phyloP scores from a whole-genome alignment of 176 grass and related monocot genomes.

The Saccharum officinarum region DNA sequence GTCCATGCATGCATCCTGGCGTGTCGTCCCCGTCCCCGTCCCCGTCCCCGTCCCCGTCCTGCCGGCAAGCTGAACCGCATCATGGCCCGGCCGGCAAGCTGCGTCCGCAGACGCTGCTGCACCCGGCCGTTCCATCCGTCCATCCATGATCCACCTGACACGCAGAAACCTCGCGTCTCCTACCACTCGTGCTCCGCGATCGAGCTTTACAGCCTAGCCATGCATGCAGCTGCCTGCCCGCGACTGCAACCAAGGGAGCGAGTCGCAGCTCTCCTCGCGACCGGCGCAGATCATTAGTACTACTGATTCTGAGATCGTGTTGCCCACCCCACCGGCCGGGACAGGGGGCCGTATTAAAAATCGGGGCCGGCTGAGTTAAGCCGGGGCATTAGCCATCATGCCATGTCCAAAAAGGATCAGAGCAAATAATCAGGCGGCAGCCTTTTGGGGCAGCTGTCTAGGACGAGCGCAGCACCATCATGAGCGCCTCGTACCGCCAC shows the following conservation, averaged over 20 bases:
- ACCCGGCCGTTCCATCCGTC: neutral
- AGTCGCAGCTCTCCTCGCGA: neutral
- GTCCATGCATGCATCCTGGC: conserved; percentile 15
- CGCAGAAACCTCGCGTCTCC: neutral
- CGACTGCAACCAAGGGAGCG: neutral
- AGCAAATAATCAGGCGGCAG: conserved; percentile 40
- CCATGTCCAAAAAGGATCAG: conserved; percentile 64
- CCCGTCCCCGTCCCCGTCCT: neutral
- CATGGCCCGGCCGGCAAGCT: conserved; percentile 12
- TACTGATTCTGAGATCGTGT: conserved; percentile 51
- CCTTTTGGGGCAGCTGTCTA: conserved; percentile 46
- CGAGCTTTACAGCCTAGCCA: conserved; percentile 34
- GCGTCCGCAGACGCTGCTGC: neutral
- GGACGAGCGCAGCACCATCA: conserved; percentile 24
- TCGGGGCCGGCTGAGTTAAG: conserved; percentile 22
- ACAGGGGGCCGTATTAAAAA: conserved; percentile 32
- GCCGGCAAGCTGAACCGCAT: conserved; percentile 31
- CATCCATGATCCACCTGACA: neutral
- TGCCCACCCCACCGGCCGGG: conserved; percentile 39
- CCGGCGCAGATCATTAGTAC: conserved; percentile 21
- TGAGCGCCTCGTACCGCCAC: neutral
- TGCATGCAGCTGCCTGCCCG: neutral
- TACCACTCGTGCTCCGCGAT: conserved; percentile 34
- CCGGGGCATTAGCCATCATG: conserved; percentile 51
- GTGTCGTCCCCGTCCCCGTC: neutral